Percentiles rank a stretch among this genome's conserved stretches.
Conservation (phyloP, 129 eudicot genomes). For the Logfia minima region DNA sequence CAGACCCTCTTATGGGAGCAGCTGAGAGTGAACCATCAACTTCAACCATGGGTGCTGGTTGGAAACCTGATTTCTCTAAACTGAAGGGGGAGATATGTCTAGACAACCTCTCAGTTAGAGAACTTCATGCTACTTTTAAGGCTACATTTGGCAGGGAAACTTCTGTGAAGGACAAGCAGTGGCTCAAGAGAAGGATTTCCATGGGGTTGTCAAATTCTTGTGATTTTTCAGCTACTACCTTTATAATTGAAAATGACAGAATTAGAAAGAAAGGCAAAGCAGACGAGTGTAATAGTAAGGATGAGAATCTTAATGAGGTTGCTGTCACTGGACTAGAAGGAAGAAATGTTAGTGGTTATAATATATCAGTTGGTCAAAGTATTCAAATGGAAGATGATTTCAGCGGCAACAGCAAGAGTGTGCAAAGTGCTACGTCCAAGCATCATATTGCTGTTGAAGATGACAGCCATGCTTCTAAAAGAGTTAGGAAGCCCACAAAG, state of each 20-base stretch:
- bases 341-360: slow-evolving; percentile 31
- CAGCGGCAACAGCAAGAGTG: slow-evolving; percentile 31
- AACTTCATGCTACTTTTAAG: slow-evolving; percentile 90
- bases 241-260: slow-evolving; percentile 52
- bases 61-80: slow-evolving; percentile 79
- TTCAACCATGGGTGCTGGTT: slow-evolving; percentile 40
- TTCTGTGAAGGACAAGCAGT: slow-evolving; percentile 90
- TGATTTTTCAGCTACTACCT: slow-evolving; percentile 74
- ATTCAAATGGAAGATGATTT: slow-evolving; percentile 39
- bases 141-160: slow-evolving; percentile 98
- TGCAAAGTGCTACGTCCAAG: slow-evolving; percentile 33
- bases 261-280: slow-evolving; percentile 56
- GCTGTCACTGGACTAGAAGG: slow-evolving; percentile 31
- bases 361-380: slow-evolving; percentile 29
- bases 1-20: slow-evolving; percentile 36
- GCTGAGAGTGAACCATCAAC: slow-evolving; percentile 40
- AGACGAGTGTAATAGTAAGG: slow-evolving; percentile 33
- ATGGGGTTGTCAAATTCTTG: slow-evolving; percentile 93
- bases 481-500: slow-evolving; percentile 92
- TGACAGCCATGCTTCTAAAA: slow-evolving; percentile 55
- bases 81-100: slow-evolving; percentile 73
- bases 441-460: slow-evolving; percentile 48
- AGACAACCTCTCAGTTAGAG: slow-evolving; percentile 78
- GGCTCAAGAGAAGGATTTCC: slow-evolving; percentile 94
- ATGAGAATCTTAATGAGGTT: slow-evolving; percentile 29